phyloP scores from a whole-genome alignment of 495 filamentous ascomycete species.

The Cairneyella variabilis region DNA sequence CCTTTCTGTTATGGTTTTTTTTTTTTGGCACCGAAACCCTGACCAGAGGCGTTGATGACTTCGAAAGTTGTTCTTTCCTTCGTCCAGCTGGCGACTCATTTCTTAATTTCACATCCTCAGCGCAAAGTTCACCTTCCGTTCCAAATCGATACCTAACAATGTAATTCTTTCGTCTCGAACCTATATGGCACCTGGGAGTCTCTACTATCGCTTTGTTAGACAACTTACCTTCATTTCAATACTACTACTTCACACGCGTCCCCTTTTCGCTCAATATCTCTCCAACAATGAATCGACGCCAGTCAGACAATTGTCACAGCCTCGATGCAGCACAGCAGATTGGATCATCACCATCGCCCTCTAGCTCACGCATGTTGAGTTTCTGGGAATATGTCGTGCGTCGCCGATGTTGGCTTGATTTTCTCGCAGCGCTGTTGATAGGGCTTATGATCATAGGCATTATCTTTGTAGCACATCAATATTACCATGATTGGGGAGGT shows the following conservation, averaged over 20 bases:
- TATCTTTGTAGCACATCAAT: slow-evolving; percentile 15
- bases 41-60: too few species aligned
- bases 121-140: too few species aligned
- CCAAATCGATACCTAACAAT: too few species aligned
- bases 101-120: too few species aligned
- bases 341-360: slow-evolving; percentile 2
- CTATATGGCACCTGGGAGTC: slow-evolving; percentile 12
- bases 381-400: slow-evolving; percentile 4
- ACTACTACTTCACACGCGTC: not conserved
- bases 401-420: slow-evolving; percentile 3
- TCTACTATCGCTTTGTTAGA: slow-evolving; percentile 3
- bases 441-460: slow-evolving; percentile 9
- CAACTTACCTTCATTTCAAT: slow-evolving; percentile 6
- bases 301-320: not conserved
- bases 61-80: too few species aligned
- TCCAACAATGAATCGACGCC: slow-evolving; percentile 15
- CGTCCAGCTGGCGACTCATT: too few species aligned
- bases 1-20: too few species aligned
- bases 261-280: not conserved
- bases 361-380: not conserved
- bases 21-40: too few species aligned
- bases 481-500: slow-evolving; percentile 14
- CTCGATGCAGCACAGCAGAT: not conserved
- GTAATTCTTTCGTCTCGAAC: too few species aligned
- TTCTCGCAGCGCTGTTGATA: not conserved